Evolutionary conservation across 148 eudicot genomes (phyloP).

Genomic region (Limonium bicolor): DNA sequence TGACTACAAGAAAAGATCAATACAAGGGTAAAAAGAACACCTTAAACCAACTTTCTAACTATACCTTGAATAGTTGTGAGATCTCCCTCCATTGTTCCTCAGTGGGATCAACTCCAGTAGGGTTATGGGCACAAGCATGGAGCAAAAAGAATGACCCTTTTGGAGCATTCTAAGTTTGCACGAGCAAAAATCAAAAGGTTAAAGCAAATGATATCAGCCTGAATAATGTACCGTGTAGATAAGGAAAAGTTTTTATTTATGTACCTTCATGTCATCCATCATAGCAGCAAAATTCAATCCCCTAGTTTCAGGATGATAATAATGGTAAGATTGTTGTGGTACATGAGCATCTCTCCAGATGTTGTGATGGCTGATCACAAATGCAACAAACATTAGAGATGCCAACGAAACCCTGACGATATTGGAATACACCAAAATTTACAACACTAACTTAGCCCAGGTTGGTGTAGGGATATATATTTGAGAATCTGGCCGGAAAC

Average conservation of each 20-base stretch:
- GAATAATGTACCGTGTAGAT: no score
- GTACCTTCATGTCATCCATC: conserved; percentile 90
- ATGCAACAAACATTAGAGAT: no score
- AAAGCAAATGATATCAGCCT: conserved; percentile 1
- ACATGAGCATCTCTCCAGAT: conserved; percentile 94
- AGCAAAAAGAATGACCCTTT: conserved; percentile 89
- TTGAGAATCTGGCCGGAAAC: conserved; percentile 85
- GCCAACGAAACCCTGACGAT: neutral
- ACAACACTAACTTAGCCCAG: conserved; percentile 81
- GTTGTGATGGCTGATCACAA: conserved; percentile 82
- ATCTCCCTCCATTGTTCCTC: conserved; percentile 95
- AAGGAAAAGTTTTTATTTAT: no score
- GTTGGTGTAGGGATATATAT: conserved; percentile 89
- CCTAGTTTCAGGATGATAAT: conserved; percentile 75
- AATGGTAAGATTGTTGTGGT: conserved; percentile 54
- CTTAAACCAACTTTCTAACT: neutral
- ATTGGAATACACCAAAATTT: conserved; percentile 1
- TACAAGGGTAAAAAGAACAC: neutral
- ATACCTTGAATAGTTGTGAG: conserved; percentile 76
- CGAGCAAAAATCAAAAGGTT: neutral
- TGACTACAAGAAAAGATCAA: neutral
- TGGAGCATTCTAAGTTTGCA: conserved; percentile 62
- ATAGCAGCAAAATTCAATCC: conserved; percentile 74
- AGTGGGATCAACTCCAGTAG: conserved; percentile 97
- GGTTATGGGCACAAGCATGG: conserved; percentile 99